Evolutionary conservation across 345 rosid species (phyloP).

Genomic region (Populus nigra): DNA sequence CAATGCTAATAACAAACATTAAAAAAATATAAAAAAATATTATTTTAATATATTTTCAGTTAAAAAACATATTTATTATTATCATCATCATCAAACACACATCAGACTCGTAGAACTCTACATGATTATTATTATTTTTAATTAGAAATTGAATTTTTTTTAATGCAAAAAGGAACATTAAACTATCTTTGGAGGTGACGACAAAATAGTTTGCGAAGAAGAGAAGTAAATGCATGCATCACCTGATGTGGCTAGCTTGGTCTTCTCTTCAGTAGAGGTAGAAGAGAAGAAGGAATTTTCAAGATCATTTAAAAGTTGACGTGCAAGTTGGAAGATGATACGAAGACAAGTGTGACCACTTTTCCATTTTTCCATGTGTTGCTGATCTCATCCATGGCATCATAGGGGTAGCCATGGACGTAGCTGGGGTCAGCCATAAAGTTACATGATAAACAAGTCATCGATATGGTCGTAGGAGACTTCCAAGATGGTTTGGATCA

Average conservation of each 20-base stretch:
- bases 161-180: background rate
- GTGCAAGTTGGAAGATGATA: background rate
- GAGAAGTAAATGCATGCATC: background rate
- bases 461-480: background rate
- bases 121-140: background rate
- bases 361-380: background rate
- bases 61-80: too few species aligned
- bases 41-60: too few species aligned
- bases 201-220: background rate
- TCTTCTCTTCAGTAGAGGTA: background rate
- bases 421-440: background rate
- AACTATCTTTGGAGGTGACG: background rate
- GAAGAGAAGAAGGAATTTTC: background rate
- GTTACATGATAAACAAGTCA: background rate
- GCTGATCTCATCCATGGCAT: slow-evolving; percentile 4
- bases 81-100: too few species aligned
- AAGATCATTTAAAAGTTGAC: background rate
- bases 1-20: too few species aligned
- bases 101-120: too few species aligned
- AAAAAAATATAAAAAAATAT: too few species aligned
- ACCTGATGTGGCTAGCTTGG: background rate
- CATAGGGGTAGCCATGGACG: slow-evolving; percentile 1
- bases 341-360: too few species aligned
- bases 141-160: background rate
- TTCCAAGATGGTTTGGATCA: background rate